Percentiles rank a stretch among this genome's conserved stretches.
Conservation (phyloP, 345 rosid genomes). For the Citrus mangshanensis region DNA sequence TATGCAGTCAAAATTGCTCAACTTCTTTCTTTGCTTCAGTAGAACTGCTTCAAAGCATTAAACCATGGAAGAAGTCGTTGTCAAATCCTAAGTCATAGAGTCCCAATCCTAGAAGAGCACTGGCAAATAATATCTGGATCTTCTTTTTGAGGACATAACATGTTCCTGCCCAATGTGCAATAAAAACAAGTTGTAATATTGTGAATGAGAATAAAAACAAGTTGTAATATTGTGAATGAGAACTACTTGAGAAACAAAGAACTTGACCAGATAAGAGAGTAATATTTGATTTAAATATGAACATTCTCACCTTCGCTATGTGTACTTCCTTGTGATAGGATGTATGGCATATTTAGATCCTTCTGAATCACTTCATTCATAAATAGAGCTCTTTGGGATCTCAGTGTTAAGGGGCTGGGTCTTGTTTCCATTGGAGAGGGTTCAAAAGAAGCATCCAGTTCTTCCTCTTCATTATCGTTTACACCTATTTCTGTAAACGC, state of each 20-base stretch:
- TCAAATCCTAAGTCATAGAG: slow-evolving; percentile 47
- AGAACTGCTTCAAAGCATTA: slow-evolving; percentile 35
- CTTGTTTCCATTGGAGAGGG: slow-evolving; percentile 9
- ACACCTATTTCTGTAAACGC: slow-evolving; percentile 9
- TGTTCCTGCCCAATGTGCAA: slow-evolving; percentile 37
- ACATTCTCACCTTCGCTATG: slow-evolving; percentile 38
- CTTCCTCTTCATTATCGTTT: slow-evolving; percentile 21
- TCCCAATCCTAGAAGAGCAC: slow-evolving; percentile 60
- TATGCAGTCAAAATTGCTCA: background rate
- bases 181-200: slow-evolving; percentile 11
- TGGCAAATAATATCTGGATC: slow-evolving; percentile 30
- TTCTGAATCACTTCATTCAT: slow-evolving; percentile 14
- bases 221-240: slow-evolving; percentile 5
- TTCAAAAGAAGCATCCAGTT: slow-evolving; percentile 11
- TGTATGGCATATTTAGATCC: slow-evolving; percentile 9
- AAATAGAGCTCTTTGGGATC: slow-evolving; percentile 37
- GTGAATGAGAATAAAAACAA: slow-evolving; percentile 10
- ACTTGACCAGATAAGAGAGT: background rate
- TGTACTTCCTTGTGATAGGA: slow-evolving; percentile 20
- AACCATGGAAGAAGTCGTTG: slow-evolving; percentile 68
- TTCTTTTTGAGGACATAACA: slow-evolving; percentile 29
- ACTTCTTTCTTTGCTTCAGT: background rate
- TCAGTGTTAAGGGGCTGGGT: slow-evolving; percentile 10
- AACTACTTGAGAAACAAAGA: slow-evolving; percentile 15
- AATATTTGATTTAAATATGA: slow-evolving; percentile 9